Evolutionary conservation across 176 grass and related monocot genomes (phyloP).

Genomic region (bread wheat (Triticum aestivum)): DNA sequence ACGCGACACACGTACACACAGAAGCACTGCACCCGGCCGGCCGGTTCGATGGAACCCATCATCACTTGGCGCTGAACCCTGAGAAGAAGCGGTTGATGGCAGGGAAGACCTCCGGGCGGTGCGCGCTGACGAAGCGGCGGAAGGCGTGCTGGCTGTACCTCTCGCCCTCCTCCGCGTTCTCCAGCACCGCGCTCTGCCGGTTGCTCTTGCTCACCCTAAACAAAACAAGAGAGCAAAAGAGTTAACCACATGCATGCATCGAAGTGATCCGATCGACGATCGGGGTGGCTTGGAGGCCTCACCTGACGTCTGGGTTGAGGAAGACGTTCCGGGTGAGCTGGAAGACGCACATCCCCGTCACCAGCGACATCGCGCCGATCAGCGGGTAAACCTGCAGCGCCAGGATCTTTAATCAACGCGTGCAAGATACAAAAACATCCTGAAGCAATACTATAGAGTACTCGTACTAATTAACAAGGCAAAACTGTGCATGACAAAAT

Average conservation of each 20-base stretch:
- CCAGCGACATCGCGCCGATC: constrained; percentile 77
- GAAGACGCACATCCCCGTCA: constrained; percentile 75
- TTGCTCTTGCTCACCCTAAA: constrained; percentile 58
- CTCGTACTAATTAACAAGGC: background rate
- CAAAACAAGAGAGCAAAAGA: background rate
- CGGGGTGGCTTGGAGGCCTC: background rate
- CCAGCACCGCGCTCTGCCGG: constrained; percentile 53
- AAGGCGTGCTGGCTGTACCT: constrained; percentile 66
- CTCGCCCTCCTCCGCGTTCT: constrained; percentile 71
- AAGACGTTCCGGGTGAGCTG: constrained; percentile 63
- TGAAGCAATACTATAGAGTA: no score
- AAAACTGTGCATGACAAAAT: background rate
- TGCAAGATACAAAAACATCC: background rate
- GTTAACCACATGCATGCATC: background rate
- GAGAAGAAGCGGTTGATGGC: constrained; percentile 70
- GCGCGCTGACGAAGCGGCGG: constrained; percentile 58
- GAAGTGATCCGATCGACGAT: background rate
- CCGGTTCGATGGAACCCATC: background rate
- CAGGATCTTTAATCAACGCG: no score
- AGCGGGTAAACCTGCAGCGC: constrained; percentile 73
- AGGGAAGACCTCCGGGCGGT: constrained; percentile 67
- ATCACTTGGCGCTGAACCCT: background rate
- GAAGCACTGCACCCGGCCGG: background rate
- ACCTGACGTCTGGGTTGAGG: constrained; percentile 80
- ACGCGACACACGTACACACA: background rate